Percentiles rank a stretch among this genome's conserved stretches.
Evolutionary conservation across 2,329 filamentous ascomycete species (phyloP).

Genomic region (Botrytis tulipae): DNA sequence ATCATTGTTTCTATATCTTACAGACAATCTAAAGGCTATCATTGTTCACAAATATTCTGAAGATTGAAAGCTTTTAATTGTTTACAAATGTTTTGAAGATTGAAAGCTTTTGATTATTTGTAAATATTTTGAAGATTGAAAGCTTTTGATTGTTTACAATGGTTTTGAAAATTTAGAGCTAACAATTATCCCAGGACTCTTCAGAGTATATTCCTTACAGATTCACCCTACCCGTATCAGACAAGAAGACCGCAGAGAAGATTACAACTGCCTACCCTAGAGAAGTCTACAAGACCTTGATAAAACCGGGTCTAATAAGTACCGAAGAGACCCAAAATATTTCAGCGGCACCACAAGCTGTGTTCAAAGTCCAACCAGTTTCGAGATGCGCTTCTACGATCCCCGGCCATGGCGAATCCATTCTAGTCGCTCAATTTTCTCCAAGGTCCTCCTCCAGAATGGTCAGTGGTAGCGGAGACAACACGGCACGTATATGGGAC

Average conservation of each 20-base stretch:
- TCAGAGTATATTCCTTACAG: constrained; percentile 64
- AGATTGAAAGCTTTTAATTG: background rate
- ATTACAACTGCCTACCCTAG: constrained; percentile 35
- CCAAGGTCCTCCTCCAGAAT: constrained; percentile 73
- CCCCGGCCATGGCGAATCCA: constrained; percentile 87
- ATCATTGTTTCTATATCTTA: background rate
- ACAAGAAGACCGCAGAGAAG: too few relatives aligned
- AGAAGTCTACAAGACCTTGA: constrained; percentile 48
- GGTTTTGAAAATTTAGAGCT: background rate
- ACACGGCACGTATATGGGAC: constrained; percentile 90
- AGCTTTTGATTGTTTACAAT: background rate
- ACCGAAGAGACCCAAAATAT: constrained; percentile 45
- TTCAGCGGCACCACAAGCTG: constrained; percentile 75
- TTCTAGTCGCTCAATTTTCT: constrained; percentile 82
- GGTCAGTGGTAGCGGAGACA: constrained; percentile 87
- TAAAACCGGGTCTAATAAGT: constrained; percentile 39
- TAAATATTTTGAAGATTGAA: background rate
- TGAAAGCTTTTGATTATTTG: background rate
- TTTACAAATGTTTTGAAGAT: rapidly evolving
- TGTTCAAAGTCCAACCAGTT: constrained; percentile 90
- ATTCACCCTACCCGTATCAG: constrained; percentile 53
- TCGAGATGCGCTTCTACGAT: constrained; percentile 87
- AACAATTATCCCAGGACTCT: constrained; percentile 46
- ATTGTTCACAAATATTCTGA: background rate
- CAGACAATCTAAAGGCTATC: background rate